These are phyloP conservation scores for Cercospora nicotianae DNA, from an alignment of 2,329 filamentous ascomycete genomes.

Conservation along the genomic window DNA sequence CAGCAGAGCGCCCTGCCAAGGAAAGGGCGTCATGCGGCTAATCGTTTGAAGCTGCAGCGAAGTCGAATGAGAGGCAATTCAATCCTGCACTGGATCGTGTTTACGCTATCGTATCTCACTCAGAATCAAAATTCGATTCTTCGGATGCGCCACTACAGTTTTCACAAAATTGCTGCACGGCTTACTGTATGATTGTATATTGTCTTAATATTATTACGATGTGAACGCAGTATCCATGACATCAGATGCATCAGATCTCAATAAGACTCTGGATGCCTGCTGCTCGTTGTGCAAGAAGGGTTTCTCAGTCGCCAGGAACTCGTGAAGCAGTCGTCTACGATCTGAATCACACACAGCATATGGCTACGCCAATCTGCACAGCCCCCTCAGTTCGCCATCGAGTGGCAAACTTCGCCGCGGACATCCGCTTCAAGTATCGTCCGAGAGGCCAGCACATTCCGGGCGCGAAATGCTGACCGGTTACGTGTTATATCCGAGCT, in stretches of 20 bases:
- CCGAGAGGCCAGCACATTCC: background rate
- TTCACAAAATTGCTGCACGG: background rate
- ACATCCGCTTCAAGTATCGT: background rate
- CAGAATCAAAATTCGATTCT: background rate
- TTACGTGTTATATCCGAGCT: background rate
- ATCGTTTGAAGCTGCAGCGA: background rate
- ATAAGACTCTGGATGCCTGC: background rate
- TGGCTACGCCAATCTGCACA: background rate
- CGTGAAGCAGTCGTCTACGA: background rate
- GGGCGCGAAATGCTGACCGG: background rate
- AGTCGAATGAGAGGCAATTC: background rate
- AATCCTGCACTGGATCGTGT: background rate
- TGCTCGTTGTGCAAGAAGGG: background rate
- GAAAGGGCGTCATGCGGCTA: background rate
- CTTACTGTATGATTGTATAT: background rate
- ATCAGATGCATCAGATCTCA: background rate
- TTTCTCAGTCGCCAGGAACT: background rate
- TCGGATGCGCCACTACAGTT: background rate
- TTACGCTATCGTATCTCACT: background rate
- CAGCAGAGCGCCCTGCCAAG: background rate
- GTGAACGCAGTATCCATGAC: too few relatives aligned
- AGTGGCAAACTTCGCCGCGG: background rate
- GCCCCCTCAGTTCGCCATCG: background rate
- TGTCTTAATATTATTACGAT: background rate
- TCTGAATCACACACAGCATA: background rate